Evolutionary conservation across 345 rosid genomes (phyloP), one percentile per base, ranked within the genome.

Genomic region (Rhizophora apiculata): DNA sequence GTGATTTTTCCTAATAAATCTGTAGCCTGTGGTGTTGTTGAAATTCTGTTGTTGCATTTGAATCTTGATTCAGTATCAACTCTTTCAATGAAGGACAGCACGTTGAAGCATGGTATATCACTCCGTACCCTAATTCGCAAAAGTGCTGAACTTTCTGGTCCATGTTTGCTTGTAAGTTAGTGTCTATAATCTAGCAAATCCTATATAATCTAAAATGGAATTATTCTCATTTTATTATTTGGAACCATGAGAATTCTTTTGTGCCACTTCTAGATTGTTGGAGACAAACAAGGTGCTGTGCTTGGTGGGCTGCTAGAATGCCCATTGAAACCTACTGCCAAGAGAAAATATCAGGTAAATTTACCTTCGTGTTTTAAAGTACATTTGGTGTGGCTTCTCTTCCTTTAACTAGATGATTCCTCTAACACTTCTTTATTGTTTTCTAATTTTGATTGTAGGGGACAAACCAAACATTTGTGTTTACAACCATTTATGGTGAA

Each of bases 101-200:
- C 97, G 75, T 79, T 84, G 81, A 95, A 86, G 82, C 93, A 95
- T 86, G 99, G 97, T 31, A 95, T 89, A 72, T 91, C 97, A 67
- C 89, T 95, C 9, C 99, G 92, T 57, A 95, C 99, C 0, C 96
- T 95, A 55, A 68, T 95, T 32, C 92, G 96, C 36, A 95, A 81
- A 74, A 95, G 97, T 49, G 79, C 86, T 54, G 88, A 82, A 71
- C 79, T 85, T 71, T 75, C 91, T 71, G 99, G 99, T 66, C 97
- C 96, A 39, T 87, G 93, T 80, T 73, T 94, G 68, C 79, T 94
- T 93, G 97, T 94, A 82, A 19, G 83, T 61, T 51, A 49, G 60
- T 54, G 26, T 53, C 65, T 59, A 24, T 65, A 22, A 26, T 21
- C 66, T 16, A 9, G 29, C 29, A 32, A 68, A 27, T 63, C 56